A percentile compares a stretch with the other conserved stretches of the same genome.
phyloP scores from a whole-genome alignment of 139 green algal genomes.

The Penium margaritaceum region DNA sequence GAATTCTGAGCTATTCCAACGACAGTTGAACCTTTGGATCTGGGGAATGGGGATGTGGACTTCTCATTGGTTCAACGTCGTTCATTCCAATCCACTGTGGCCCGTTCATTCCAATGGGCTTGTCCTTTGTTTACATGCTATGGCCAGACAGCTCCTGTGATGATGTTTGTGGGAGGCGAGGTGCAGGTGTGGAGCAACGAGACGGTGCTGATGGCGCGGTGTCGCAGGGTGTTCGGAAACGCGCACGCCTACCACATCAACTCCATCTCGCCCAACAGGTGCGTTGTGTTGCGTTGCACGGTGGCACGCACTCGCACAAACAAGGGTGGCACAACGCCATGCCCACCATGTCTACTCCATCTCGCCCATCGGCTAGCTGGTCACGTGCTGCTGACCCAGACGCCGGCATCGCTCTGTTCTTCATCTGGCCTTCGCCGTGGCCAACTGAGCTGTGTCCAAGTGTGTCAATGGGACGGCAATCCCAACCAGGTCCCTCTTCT shows the following conservation, averaged over 20 bases:
- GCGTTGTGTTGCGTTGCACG: neutral
- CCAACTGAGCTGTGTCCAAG: neutral
- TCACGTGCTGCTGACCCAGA: neutral
- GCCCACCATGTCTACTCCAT: neutral
- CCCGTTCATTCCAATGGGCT: too few species aligned
- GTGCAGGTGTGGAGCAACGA: constrained; percentile 47
- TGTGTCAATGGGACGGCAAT: too few species aligned
- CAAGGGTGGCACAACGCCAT: neutral
- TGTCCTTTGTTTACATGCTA: too few species aligned
- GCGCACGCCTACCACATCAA: constrained; percentile 99
- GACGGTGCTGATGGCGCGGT: constrained; percentile 54
- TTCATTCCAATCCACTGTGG: too few species aligned
- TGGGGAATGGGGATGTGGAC: too few species aligned
- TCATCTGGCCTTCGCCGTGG: neutral
- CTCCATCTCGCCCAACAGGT: constrained; percentile 66
- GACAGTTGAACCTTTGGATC: too few species aligned
- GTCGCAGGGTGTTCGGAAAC: constrained; percentile 73
- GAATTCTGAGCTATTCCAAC: too few species aligned
- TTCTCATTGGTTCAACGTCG: too few species aligned
- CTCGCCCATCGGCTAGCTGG: neutral
- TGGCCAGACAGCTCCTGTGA: too few species aligned
- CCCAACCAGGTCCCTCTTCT: too few species aligned
- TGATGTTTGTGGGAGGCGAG: too few species aligned
- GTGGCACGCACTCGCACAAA: neutral
- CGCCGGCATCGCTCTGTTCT: neutral